A percentile compares a stretch with the other conserved stretches of the same genome.
Conservation (phyloP, 768 basidiomycete genomes). For the Termitomyces sp. region DNA sequence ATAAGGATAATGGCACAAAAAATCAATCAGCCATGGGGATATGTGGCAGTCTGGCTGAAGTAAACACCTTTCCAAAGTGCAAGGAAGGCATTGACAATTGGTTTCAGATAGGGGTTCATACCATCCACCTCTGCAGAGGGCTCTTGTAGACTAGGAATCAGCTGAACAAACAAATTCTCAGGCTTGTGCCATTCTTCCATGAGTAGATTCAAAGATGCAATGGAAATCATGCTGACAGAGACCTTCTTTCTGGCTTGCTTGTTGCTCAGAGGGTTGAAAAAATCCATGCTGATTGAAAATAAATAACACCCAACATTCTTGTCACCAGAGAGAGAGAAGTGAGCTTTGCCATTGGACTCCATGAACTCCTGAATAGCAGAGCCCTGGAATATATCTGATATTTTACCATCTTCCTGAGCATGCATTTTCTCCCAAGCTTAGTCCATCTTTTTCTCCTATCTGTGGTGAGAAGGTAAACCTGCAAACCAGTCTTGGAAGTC, state of each 20-base stretch:
- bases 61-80: conserved; percentile 11
- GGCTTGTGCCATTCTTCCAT: conserved; percentile 20
- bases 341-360: conserved; percentile 20
- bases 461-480: conserved; percentile 16
- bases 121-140: conserved; percentile 16
- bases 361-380: conserved; percentile 19
- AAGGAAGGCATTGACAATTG: conserved; percentile 23
- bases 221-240: conserved; percentile 27
- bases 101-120: conserved; percentile 22
- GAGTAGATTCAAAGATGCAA: conserved; percentile 33
- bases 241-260: conserved; percentile 19
- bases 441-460: conserved; percentile 22
- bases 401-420: conserved; percentile 17
- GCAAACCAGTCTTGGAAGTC: conserved; percentile 25
- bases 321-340: conserved; percentile 14
- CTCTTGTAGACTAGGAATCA: conserved; percentile 30
- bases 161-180: conserved; percentile 30
- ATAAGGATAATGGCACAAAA: conserved; percentile 14
- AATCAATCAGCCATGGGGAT: conserved; percentile 3
- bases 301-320: conserved; percentile 15
- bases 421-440: conserved; percentile 5
- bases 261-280: conserved; percentile 17
- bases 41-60: conserved; percentile 4
- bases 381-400: conserved; percentile 24
- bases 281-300: conserved; percentile 29